Base-by-base conservation (phyloP, 495 filamentous ascomycete species). In the Penicillium waksmanii region DNA sequence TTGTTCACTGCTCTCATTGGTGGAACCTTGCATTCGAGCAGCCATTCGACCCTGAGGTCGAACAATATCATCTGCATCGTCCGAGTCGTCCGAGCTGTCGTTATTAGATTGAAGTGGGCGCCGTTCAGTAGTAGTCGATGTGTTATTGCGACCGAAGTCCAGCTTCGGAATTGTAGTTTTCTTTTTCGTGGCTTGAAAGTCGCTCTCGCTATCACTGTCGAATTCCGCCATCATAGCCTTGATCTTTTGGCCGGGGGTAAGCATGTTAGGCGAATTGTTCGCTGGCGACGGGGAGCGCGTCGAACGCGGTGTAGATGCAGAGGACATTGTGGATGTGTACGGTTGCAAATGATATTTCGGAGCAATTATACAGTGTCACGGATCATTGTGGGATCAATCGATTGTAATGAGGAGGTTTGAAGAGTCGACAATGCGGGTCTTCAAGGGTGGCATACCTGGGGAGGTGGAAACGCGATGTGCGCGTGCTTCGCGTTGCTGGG, bases 21-120 rank as follows among this genome's bases (percentile, higher is more conserved):
- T 55, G 42, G 64, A 51, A 12, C 58, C 76, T 63, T 85, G 84
- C 82, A 93, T 86, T 23, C 87, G 79, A 15, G 86, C 80, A 55
- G 91, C 91, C 62, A 95, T 79, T 25, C 86, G 84, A 3, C 91
- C 91, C 51, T 83, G 82, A 4, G 90, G 90, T 21, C 81, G 78
- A 19, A 87, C 60, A 56, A 85, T 79, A 18, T 79, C 74, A 18
- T 81, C 77, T 7, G 81, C 80, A 10, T 84, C 80, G 8, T 78
- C 79, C 3, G 66, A 62, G 25, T 79, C 75, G 44, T 66, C 58
- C 3, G 61, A 49, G 3, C 61, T 55, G 48, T 72, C 63, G 12
- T 61, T 61, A 13, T 61, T 61, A 13, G 54, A 53, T 56, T 60
- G 56, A 13, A 47, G 36, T 43, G 51, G 19, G 19, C 44, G 50